Base-by-base conservation (phyloP, 768 basidiomycete species). In the Hemileccinum impolitum region DNA sequence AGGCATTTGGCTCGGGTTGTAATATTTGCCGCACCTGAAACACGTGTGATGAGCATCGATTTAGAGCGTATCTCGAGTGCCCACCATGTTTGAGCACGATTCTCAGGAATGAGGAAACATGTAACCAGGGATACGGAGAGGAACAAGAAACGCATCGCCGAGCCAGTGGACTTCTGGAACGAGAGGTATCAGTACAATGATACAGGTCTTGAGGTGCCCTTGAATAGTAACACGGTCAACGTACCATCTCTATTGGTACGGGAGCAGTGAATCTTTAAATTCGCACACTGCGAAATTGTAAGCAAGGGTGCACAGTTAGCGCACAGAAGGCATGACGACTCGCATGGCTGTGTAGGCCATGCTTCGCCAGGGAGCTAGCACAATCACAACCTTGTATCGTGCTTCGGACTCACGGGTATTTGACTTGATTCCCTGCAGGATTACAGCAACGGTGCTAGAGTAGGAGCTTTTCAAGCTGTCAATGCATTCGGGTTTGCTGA, bases 11-110 rank as follows among this genome's bases (percentile, higher is more conserved):
- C 65, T 69, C 9, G 72, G 58, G 66, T 77, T 72, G 50, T 82
- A 82, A 49, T 80, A 72, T 58, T 82, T 82, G 34, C 73, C 74
- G 51, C 79, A 65, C 63, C 64, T 78, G 35, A 38, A 18, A 46
- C 35, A 15, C 41, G 28, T 45, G 50, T 39, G n/a, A 44, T 40
- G 17, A 18, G 36, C 19, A n/a, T n/a, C 2, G 18, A 9, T 15
- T 0, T 12, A 8, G 13, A 30, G 35, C 15, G 34, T 13, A 21
- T 19, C 17, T 19, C 30, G 26, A 56, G 13, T 14, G 45, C 66
- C 10, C 21, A 66, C 64, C 64, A 66, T 53, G 66, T 68, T 45
- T 64, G 66, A 35, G 66, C 60, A 13, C 13, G 43, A 10, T 39
- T 44, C 18, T 44, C 43, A 47, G 50, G 48, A n/a, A 56, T 34